Evolutionary conservation across 202 grass and related monocot genomes (phyloP).

Genomic region (Dendrocalamus latiflorus): DNA sequence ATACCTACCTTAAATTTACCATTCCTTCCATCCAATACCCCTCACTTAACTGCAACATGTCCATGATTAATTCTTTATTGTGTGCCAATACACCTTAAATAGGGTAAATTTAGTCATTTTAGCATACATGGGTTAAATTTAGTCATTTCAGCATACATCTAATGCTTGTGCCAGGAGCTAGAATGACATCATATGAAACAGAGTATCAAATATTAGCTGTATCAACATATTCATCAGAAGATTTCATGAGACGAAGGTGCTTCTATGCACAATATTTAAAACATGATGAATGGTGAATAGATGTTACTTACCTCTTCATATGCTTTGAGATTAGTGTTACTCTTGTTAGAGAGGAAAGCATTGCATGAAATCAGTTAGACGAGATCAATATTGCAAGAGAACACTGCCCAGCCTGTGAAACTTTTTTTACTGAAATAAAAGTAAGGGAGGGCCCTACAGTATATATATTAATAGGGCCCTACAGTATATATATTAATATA

Average conservation of each 20-base stretch:
- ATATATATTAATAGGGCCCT: not conserved
- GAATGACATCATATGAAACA: not conserved
- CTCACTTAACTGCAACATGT: not conserved
- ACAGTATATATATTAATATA: not conserved
- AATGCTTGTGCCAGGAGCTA: not conserved
- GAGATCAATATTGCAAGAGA: not conserved
- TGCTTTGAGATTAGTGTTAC: no score
- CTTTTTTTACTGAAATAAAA: not conserved
- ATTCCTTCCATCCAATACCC: not conserved
- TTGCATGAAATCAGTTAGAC: not conserved
- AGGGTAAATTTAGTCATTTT: not conserved
- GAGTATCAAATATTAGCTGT: not conserved
- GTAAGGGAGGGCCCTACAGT: not conserved
- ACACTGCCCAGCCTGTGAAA: not conserved
- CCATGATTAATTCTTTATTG: not conserved
- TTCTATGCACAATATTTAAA: no score
- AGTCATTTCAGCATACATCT: not conserved
- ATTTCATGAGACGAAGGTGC: not conserved
- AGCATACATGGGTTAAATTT: not conserved
- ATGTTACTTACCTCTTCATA: no score
- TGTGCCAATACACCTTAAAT: not conserved
- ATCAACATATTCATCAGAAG: conserved; percentile 1
- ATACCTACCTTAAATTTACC: not conserved
- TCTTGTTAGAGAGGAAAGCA: no score
- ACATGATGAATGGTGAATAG: no score